A percentile compares a stretch with the other conserved stretches of the same genome.
phyloP scores from a whole-genome alignment of 805 yeast species.

The Candida suzukii region DNA sequence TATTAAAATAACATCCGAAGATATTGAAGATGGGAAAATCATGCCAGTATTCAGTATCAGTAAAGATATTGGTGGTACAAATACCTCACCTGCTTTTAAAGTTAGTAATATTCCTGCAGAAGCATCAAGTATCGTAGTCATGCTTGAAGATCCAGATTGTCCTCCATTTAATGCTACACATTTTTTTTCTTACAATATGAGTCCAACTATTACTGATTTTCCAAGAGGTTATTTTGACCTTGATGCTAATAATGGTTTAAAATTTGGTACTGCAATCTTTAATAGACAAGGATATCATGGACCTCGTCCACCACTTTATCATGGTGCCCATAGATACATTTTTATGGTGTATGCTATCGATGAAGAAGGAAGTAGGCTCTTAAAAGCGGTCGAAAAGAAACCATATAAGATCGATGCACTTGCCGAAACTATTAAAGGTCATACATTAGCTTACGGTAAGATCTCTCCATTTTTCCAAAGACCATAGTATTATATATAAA shows the following conservation, averaged over 20 bases:
- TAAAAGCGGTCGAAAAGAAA: neutral
- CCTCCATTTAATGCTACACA: constrained; percentile 4
- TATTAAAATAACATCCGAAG: constrained; percentile 1
- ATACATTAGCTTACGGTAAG: constrained; percentile 2
- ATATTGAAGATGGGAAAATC: constrained; percentile 1
- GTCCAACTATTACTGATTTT: neutral
- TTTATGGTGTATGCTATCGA: constrained; percentile 5
- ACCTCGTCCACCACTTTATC: constrained; percentile 5
- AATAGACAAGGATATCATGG: constrained; percentile 4
- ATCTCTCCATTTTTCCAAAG: constrained; percentile 4
- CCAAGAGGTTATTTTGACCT: neutral
- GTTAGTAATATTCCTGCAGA: neutral
- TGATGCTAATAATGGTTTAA: neutral
- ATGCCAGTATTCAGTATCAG: constrained; percentile 2
- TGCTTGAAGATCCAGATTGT: constrained; percentile 5
- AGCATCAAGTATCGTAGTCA: constrained; percentile 1
- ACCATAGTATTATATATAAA: too few relatives aligned
- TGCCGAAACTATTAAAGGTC: neutral
- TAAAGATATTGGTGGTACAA: neutral
- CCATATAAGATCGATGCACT: neutral
- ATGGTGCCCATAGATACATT: constrained; percentile 7
- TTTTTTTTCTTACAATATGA: constrained; percentile 2
- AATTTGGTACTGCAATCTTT: neutral
- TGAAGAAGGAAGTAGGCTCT: constrained; percentile 1
- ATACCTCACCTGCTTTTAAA: constrained; percentile 2